Conservation (phyloP, 192 early-diverging fungal species). For the Piromyces finnis region DNA sequence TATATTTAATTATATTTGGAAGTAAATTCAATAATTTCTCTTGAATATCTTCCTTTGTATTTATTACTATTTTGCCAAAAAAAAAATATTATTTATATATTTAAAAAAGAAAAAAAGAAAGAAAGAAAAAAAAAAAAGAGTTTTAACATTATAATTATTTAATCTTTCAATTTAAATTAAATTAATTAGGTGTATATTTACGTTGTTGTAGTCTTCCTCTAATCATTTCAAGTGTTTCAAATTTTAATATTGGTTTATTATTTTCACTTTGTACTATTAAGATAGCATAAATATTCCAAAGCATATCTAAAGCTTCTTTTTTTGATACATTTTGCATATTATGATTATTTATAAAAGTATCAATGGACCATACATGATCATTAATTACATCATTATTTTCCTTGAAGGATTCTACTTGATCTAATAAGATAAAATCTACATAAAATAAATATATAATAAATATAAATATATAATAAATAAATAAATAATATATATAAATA, state of each 20-base stretch:
- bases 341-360: background rate
- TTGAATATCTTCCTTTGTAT: background rate
- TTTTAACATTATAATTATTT: too few relatives aligned
- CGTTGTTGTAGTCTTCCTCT: background rate
- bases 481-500: too few relatives aligned
- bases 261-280: background rate
- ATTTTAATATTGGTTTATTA: background rate
- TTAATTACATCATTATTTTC: background rate
- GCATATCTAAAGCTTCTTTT: background rate
- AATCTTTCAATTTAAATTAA: too few relatives aligned
- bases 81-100: too few relatives aligned
- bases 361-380: background rate
- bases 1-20: background rate
- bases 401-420: background rate
- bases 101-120: too few relatives aligned
- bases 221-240: background rate
- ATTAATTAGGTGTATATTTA: background rate
- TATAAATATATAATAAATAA: too few relatives aligned
- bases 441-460: too few relatives aligned
- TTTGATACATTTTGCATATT: background rate
- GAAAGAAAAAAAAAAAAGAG: too few relatives aligned
- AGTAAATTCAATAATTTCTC: background rate
- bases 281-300: background rate
- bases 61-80: background rate
- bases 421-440: background rate